Evolutionary conservation across 768 basidiomycete genomes (phyloP).

Genomic region (Amanita phalloides): DNA sequence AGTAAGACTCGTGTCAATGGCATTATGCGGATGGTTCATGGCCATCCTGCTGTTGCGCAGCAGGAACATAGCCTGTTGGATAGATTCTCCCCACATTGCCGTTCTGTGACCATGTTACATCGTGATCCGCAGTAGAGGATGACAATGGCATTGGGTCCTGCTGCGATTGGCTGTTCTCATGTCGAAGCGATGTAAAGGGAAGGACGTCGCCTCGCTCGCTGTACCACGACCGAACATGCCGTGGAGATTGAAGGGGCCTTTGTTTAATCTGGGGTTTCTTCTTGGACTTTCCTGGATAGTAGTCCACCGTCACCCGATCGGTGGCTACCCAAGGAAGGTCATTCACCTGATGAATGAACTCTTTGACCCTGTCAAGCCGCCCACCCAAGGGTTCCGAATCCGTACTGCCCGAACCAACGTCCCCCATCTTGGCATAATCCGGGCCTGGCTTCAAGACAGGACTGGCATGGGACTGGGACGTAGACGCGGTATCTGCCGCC

Average conservation of each 20-base stretch:
- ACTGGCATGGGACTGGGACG: neutral
- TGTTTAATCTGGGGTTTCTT: slow-evolving; percentile 10
- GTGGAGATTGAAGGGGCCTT: slow-evolving; percentile 4
- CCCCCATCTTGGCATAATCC: slow-evolving; percentile 40
- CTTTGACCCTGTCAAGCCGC: slow-evolving; percentile 23
- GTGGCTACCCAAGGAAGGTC: slow-evolving; percentile 33
- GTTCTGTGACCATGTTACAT: neutral
- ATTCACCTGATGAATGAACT: slow-evolving; percentile 24
- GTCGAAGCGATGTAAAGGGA: neutral
- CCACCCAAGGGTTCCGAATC: slow-evolving; percentile 18
- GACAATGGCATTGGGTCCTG: neutral
- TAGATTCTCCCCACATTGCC: neutral
- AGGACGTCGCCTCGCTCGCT: slow-evolving; percentile 4
- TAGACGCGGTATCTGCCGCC: neutral
- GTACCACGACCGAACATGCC: slow-evolving; percentile 18
- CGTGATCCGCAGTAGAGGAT: neutral
- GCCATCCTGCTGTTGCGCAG: neutral
- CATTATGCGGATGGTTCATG: neutral
- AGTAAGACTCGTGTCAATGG: neutral
- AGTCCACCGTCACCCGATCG: slow-evolving; percentile 31
- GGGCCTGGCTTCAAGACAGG: slow-evolving; percentile 24
- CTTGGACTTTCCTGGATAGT: slow-evolving; percentile 24
- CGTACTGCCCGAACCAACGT: slow-evolving; percentile 27
- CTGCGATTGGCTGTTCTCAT: neutral
- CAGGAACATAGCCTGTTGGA: slow-evolving; percentile 2